Evolutionary conservation across 495 filamentous ascomycete species (phyloP).

Genomic region (Hypoxylon subgilvum): DNA sequence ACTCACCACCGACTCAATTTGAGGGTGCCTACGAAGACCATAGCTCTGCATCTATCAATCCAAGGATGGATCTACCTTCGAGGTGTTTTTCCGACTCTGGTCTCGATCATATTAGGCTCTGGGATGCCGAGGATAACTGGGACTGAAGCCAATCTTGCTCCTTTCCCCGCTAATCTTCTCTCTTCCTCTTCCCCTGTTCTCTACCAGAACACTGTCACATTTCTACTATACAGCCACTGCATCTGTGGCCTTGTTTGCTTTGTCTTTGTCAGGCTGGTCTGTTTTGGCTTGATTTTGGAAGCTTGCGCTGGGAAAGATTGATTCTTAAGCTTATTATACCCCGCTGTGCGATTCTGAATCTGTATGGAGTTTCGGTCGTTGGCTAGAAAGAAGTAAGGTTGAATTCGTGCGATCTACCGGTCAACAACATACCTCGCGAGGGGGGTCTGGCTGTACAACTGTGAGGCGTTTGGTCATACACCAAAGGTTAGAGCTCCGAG

Average conservation of each 20-base stretch:
- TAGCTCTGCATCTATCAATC: constrained; percentile 30
- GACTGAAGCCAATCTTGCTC: constrained; percentile 3
- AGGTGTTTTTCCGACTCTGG: constrained; percentile 29
- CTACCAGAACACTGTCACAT: background rate
- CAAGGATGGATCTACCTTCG: constrained; percentile 22
- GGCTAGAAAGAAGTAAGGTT: constrained; percentile 6
- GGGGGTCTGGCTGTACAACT: constrained; percentile 11
- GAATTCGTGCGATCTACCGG: constrained; percentile 6
- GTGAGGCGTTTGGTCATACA: constrained; percentile 22
- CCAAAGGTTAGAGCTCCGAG: constrained; percentile 8
- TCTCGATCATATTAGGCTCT: constrained; percentile 22
- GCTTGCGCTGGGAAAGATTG: constrained; percentile 23
- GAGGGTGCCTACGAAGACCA: constrained; percentile 32
- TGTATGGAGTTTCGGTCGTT: constrained; percentile 26
- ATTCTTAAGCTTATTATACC: constrained; percentile 32
- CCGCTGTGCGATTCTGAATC: constrained; percentile 17
- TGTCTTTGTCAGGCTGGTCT: constrained; percentile 8
- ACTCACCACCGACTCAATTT: constrained; percentile 25
- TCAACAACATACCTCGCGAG: too few relatives aligned
- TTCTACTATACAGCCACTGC: constrained; percentile 15
- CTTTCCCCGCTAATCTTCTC: background rate
- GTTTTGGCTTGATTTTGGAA: constrained; percentile 6
- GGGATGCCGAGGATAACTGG: constrained; percentile 22
- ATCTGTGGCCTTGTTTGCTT: constrained; percentile 12
- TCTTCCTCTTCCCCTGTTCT: too few relatives aligned